Percentiles rank a stretch among this genome's conserved stretches.
These are phyloP conservation scores for Leucosporidium creatinivorum DNA, from an alignment of 768 basidiomycete genomes.

Conservation along the genomic window DNA sequence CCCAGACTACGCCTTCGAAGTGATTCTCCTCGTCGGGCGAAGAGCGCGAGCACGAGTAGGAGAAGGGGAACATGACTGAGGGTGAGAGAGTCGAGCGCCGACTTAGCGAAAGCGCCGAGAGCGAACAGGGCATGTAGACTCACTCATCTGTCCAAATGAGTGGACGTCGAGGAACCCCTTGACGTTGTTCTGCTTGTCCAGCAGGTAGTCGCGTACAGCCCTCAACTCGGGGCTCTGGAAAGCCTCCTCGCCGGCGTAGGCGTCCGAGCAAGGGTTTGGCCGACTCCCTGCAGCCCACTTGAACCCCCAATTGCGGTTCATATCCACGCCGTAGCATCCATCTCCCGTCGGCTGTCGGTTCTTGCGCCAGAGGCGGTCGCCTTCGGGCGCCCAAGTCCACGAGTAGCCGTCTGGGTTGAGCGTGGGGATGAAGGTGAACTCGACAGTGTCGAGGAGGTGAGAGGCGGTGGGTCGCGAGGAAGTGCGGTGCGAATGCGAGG, in stretches of 20 bases:
- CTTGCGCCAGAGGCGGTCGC: slow-evolving; percentile 63
- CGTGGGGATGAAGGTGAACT: slow-evolving; percentile 61
- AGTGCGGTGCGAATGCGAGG: slow-evolving; percentile 45
- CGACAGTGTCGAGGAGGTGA: slow-evolving; percentile 41
- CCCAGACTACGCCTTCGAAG: slow-evolving; percentile 63
- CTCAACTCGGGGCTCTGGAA: slow-evolving; percentile 72
- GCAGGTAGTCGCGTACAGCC: slow-evolving; percentile 62
- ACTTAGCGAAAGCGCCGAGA: background rate
- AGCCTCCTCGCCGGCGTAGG: slow-evolving; percentile 64
- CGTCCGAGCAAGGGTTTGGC: slow-evolving; percentile 59
- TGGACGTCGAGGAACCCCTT: slow-evolving; percentile 66
- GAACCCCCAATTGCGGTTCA: slow-evolving; percentile 67
- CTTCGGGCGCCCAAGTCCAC: slow-evolving; percentile 56
- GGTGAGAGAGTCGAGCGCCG: background rate
- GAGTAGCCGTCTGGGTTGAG: slow-evolving; percentile 48
- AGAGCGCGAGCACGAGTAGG: slow-evolving; percentile 57
- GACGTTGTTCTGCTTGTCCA: slow-evolving; percentile 47
- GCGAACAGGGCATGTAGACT: slow-evolving; percentile 39
- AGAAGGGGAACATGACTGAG: slow-evolving; percentile 69
- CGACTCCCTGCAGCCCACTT: slow-evolving; percentile 10
- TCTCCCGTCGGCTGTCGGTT: slow-evolving; percentile 54
- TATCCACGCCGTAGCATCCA: slow-evolving; percentile 64
- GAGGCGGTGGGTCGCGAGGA: slow-evolving; percentile 50
- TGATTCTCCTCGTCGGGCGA: slow-evolving; percentile 69
- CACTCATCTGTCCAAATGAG: slow-evolving; percentile 76